These are phyloP conservation scores for Globisporangium okanoganense DNA, from an alignment of 352 stramenopile species.

Conservation along the genomic window DNA sequence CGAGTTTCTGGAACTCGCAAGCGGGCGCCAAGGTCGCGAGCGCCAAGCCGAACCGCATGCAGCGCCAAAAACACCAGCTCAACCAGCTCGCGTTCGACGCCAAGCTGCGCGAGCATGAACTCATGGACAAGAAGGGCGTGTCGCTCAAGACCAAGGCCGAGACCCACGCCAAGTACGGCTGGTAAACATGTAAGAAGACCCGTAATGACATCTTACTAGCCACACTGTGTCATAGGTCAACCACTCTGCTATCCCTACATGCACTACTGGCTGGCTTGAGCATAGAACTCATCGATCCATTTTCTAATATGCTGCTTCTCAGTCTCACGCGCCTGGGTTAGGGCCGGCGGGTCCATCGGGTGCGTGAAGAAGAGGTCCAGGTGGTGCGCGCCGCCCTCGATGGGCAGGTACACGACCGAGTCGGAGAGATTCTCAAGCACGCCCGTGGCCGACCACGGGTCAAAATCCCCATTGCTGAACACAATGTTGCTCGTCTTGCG, in stretches of 20 bases:
- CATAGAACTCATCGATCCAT: constrained; percentile 47
- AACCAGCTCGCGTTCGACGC: constrained; percentile 82
- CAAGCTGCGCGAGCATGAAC: constrained; percentile 64
- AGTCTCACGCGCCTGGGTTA: constrained; percentile 31
- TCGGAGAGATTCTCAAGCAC: constrained; percentile 35
- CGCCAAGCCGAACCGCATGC: constrained; percentile 63
- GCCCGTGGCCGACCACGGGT: constrained; percentile 53
- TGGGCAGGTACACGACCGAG: constrained; percentile 46
- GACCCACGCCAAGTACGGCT: constrained; percentile 81
- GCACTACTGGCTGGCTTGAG: too few relatives aligned
- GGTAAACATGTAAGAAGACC: constrained; percentile 33
- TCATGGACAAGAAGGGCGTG: constrained; percentile 59
- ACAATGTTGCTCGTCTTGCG: constrained; percentile 53
- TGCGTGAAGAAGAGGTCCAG: constrained; percentile 83
- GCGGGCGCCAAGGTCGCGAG: constrained; percentile 44
- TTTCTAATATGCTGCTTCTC: constrained; percentile 51
- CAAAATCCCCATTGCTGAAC: constrained; percentile 62
- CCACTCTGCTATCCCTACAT: too few relatives aligned
- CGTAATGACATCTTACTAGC: too few relatives aligned
- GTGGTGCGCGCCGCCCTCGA: constrained; percentile 61
- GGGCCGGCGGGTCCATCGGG: constrained; percentile 41
- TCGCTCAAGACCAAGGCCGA: constrained; percentile 73
- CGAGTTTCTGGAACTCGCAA: constrained; percentile 72
- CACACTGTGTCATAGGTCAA: too few relatives aligned
- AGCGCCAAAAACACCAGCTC: constrained; percentile 77